Evolutionary conservation across 2,329 filamentous ascomycete species (phyloP), one percentile per base, ranked within the genome.

Genomic region (Ophiocordyceps robertsii): DNA sequence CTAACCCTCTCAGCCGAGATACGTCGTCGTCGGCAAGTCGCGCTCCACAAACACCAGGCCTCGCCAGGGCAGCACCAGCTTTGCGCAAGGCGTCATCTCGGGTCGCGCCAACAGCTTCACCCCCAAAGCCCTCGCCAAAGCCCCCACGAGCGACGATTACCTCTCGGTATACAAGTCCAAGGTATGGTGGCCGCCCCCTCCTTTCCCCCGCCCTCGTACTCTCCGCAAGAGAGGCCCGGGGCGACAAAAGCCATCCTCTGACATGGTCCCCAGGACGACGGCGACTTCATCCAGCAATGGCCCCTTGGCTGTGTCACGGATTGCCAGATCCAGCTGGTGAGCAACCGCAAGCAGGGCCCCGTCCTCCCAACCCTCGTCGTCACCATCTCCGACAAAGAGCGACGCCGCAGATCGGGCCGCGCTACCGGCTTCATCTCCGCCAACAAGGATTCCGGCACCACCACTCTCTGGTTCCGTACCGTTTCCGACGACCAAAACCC

Each of bases 371-470:
- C 78, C 6, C 66, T 82, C 12, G 63, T 79, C 38, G 54, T 82
- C 32, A 73, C 65, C 48, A 60, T 82, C 39, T 65, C 69, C 32
- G 76, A 81, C 48, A 80, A 76, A 55, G 64, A 77, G 47, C 71
- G 75, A 43, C 82, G 80, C 51, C 72, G 78, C 40, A 69, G 78
- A 46, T 82, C 78, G 38, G 82, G 77, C 49, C 69, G 77, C 46
- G 74, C 78, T 4, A 70, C 73, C 4, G 73, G 73, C 3, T 61
- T 82, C 19, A 70, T 68, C 16, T 57, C 69, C 10, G 57, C 64
- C 7, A 68, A 61, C 44, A 77, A 72, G 53, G 71, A 77, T 14
- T 60, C 66, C 2, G 57, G 62, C 9, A 61, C 67, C 3, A 66
- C 63, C 9, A 69, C 67, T 0, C 56, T 82, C 3, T 72, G 71